A percentile compares a stretch with the other conserved stretches of the same genome.
phyloP scores from a whole-genome alignment of 306 rosid genomes.

The Acacia acuminata region DNA sequence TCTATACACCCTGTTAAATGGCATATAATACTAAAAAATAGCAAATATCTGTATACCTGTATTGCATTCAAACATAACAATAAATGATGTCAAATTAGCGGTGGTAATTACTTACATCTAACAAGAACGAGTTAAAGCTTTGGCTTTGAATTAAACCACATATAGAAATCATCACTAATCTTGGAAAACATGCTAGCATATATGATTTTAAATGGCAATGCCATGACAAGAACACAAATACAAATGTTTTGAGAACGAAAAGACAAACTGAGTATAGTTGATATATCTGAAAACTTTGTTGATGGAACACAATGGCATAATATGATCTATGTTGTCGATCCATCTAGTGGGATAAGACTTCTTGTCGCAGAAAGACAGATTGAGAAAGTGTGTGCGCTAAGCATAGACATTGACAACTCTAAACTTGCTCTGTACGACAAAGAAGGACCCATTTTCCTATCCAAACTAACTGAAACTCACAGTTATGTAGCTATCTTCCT shows the following conservation, averaged over 20 bases:
- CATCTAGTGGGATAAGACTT: background rate
- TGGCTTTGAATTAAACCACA: background rate
- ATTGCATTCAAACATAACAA: background rate
- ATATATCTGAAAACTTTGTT: background rate
- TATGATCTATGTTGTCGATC: background rate
- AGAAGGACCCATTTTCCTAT: constrained; percentile 21
- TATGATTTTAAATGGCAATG: constrained; percentile 2
- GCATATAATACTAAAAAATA: constrained; percentile 19
- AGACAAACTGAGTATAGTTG: constrained; percentile 3
- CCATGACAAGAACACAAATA: constrained; percentile 12
- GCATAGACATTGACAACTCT: constrained; percentile 23
- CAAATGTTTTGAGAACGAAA: constrained; percentile 1
- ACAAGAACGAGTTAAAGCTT: constrained; percentile 11
- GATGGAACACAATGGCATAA: background rate
- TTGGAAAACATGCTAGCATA: background rate
- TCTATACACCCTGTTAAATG: background rate
- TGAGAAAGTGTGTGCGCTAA: constrained; percentile 6
- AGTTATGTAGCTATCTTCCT: constrained; percentile 77
- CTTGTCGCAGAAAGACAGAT: background rate
- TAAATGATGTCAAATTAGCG: constrained; percentile 1
- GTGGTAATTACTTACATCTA: constrained; percentile 5
- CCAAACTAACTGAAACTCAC: constrained; percentile 57
- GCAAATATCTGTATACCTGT: background rate
- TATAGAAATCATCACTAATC: constrained; percentile 9
- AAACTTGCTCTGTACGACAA: constrained; percentile 20